Percentiles rank a stretch among this genome's conserved stretches.
Conservation (phyloP, 1,284 basidiomycete species). For the Moniliophthora roreri region DNA sequence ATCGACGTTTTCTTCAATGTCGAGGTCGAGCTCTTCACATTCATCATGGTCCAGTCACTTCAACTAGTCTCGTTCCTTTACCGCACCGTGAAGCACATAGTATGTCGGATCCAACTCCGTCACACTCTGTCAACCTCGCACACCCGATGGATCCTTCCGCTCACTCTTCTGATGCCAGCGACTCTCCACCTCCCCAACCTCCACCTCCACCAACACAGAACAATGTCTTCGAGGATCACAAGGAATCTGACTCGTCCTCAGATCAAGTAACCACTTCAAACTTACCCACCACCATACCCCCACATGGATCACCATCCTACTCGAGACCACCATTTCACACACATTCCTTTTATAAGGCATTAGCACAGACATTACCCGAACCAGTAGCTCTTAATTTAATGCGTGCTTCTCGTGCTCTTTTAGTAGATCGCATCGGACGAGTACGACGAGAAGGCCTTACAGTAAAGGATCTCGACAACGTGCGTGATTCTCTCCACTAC, state of each 20-base stretch:
- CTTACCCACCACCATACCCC: neutral
- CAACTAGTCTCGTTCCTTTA: constrained; percentile 14
- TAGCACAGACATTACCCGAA: constrained; percentile 72
- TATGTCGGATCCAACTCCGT: constrained; percentile 6
- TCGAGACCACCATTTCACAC: constrained; percentile 58
- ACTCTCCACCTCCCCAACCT: constrained; percentile 11
- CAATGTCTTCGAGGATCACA: neutral
- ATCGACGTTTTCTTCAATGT: constrained; percentile 25
- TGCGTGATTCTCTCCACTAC: constrained; percentile 40
- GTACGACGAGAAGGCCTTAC: constrained; percentile 78
- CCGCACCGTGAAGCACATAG: constrained; percentile 23
- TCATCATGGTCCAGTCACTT: constrained; percentile 14
- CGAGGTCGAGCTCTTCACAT: constrained; percentile 18
- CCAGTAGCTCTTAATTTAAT: constrained; percentile 77
- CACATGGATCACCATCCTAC: constrained; percentile 29
- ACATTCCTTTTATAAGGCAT: constrained; percentile 60
- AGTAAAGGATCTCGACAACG: constrained; percentile 88
- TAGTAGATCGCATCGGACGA: constrained; percentile 75
- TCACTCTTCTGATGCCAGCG: constrained; percentile 9
- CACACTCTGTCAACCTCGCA: constrained; percentile 23
- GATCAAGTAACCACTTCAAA: neutral
- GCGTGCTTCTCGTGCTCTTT: constrained; percentile 81
- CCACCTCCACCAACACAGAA: constrained; percentile 5
- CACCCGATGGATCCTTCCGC: constrained; percentile 27
- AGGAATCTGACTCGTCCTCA: neutral